phyloP scores from a whole-genome alignment of 2,329 filamentous ascomycete species.

The Lasiodiplodia theobromae region DNA sequence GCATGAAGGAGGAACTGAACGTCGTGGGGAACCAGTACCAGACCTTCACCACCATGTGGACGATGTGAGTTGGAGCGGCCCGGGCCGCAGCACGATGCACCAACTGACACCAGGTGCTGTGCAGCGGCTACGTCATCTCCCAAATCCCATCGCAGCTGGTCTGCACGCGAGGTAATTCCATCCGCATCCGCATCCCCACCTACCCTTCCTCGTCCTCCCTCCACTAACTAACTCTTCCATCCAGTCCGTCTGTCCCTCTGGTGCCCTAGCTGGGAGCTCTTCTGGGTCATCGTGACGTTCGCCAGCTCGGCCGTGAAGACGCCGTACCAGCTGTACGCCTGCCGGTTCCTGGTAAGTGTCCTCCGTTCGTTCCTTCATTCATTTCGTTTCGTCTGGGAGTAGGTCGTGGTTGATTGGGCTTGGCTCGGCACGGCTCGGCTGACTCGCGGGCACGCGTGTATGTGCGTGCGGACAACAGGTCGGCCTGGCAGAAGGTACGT shows the following conservation, averaged over 20 bases:
- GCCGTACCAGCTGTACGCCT: constrained; percentile 21
- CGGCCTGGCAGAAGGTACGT: constrained; percentile 13
- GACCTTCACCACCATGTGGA: constrained; percentile 27
- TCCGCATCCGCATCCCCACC: no score
- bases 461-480: neutral
- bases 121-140: constrained; percentile 14
- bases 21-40: constrained; percentile 65
- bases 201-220: no score
- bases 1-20: constrained; percentile 42
- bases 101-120: neutral
- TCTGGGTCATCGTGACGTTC: constrained; percentile 20
- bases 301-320: constrained; percentile 14
- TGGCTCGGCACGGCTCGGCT: neutral
- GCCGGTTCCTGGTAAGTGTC: neutral
- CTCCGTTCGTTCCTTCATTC: no score
- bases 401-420: no score
- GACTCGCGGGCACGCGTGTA: neutral
- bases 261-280: constrained; percentile 19
- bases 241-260: constrained; percentile 14
- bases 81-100: no score
- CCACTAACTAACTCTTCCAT: neutral
- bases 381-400: no score
- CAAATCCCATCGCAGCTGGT: constrained; percentile 12
- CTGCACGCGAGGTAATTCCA: constrained; percentile 13
- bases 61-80: neutral